Evolutionary conservation across 2,329 filamentous ascomycete genomes (phyloP), one percentile per base, ranked within the genome.

Genomic region (Hysterium pulicare): DNA sequence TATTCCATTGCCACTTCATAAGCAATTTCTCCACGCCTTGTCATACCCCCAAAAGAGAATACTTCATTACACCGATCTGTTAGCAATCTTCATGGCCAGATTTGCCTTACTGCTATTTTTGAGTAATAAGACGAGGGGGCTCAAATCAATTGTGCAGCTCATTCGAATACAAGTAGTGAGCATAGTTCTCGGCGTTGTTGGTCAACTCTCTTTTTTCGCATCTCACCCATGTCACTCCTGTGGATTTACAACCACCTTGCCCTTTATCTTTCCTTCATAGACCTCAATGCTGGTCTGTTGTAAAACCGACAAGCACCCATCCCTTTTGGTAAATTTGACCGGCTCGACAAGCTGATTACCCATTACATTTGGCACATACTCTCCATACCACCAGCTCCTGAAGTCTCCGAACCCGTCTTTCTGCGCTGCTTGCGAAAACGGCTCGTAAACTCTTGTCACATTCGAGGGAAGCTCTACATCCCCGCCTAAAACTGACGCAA

Each of bases 381-480:
- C 44, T 31, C 40, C 38, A 33, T 56, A 61, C 53, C 54, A 59
- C 51, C 52, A 62, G 11, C 28, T 35, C 9, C 56, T 45, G 44
- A 50, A 61, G 8, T 52, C 46, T 13, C 33, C 41, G 30, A 54
- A 30, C 21, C 60, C 46, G 1, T 56, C 54, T 13, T 44, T 44
- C 35, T 61, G 53, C 5, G 50, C 49, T n/a, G 57, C 57, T 39
- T 58, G 54, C 7, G 53, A 57, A 41, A 59, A 62, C 5, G 51
- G 40, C n/a, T 42, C 32, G 45, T 59, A 61, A 5, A 59, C 44
- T 11, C 54, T 26, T 22, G 57, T 45, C 7, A 57, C 45, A 19
- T 58, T 55, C n/a, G 48, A 17, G 17, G 59, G 52, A 13, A 60
- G 38, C 4, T 57, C 50, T 23, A 55, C 42, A 13, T 46, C 47